Percentiles rank a stretch among this genome's conserved stretches.
phyloP scores from a whole-genome alignment of 2,329 filamentous ascomycete genomes.

The Aspergillus ibericus region DNA sequence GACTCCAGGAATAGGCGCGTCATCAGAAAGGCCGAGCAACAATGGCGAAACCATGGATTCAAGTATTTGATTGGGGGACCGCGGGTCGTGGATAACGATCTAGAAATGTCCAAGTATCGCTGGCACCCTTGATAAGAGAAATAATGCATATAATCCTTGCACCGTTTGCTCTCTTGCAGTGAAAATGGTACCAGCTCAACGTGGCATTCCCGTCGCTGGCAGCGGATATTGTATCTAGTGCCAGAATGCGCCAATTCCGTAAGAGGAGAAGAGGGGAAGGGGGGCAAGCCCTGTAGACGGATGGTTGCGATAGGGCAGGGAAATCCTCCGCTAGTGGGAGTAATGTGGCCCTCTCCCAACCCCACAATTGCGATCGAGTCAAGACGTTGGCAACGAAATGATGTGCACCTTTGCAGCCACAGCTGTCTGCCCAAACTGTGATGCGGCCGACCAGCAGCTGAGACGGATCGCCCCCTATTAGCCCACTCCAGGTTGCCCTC shows the following conservation, averaged over 20 bases:
- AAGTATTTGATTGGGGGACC: background rate
- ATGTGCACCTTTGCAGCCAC: background rate
- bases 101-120: background rate
- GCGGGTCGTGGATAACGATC: background rate
- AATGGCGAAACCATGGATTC: background rate
- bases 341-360: background rate
- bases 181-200: background rate
- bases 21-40: background rate
- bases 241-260: background rate
- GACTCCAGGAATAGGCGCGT: background rate
- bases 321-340: background rate
- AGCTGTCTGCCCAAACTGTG: background rate
- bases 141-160: background rate
- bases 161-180: background rate
- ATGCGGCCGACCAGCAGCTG: background rate
- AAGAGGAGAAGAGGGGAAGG: background rate
- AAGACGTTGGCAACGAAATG: background rate
- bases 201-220: background rate
- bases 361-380: background rate
- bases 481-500: no score
- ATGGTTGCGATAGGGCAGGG: background rate
- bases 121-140: background rate
- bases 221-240: background rate
- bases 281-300: background rate
- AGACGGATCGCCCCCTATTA: no score